Base-by-base conservation (phyloP, 306 rosid species). In the Medicago ruthenica region DNA sequence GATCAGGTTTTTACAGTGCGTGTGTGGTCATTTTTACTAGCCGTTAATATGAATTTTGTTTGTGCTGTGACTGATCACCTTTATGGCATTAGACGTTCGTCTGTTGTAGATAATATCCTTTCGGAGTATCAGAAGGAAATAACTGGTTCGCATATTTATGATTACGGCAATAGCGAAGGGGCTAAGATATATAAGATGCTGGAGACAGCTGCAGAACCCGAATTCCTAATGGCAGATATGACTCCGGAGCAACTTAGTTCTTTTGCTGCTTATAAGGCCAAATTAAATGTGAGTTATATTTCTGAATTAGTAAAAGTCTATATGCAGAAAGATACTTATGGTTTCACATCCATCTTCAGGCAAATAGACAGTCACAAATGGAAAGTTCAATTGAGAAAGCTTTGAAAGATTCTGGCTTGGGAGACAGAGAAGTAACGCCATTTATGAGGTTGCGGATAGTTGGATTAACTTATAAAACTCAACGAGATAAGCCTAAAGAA, bases 201-300 rank as follows among this genome's bases (percentile, higher is more conserved):
- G 21, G 95, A 94, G 89, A 82, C 92, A 65, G 88, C 96, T 15
- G 92, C 81, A 14, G 95, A 94, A 74, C 98, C 98, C 22, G 98
- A 92, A 85, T 82, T 87, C 80, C 76, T 91, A 69, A 90, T 94
- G 98, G 97, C 96, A 50, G 97, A 86, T 84, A 91, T 94, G 98
- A 91, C 93, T 79, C 83, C 89, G 37, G 96, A 88, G 61, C 97
- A 94, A 74, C 86, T 94, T 36, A 86, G 50, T 79, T 86, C 93
- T 75, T 94, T 91, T 78, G 58, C 89, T 40, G 87, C 85, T 61
- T 94, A 87, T 80, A 88, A 87, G 85, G 84, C 89, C 63, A 94
- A 90, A 79, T 66, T 92, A 53, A 85, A 92, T 89, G 98, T 94
- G 45, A 71, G 67, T 74, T 37, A 27, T 75, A 39, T 81, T 48